phyloP scores from a whole-genome alignment of 2,329 filamentous ascomycete genomes.

The Venturia aucupariae region DNA sequence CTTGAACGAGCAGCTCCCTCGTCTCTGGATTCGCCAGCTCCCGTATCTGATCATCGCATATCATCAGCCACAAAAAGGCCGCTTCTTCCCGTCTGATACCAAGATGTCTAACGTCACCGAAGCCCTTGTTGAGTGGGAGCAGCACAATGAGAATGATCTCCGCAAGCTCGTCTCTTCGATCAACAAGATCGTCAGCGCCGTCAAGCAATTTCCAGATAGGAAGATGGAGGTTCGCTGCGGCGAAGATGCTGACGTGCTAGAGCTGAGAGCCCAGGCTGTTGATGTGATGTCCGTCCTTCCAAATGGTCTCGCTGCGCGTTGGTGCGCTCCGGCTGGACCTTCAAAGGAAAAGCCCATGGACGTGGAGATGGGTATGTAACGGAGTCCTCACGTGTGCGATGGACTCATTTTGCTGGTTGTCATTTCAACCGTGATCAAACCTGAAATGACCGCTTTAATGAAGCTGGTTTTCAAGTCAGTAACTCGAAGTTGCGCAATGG shows the following conservation, averaged over 20 bases:
- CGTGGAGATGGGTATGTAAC: neutral
- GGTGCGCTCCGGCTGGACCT: neutral
- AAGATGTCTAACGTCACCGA: conserved; percentile 28
- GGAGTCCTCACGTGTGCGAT: too few relatives aligned
- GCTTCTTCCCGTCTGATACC: conserved; percentile 37
- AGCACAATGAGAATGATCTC: conserved; percentile 26
- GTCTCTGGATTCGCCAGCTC: conserved; percentile 43
- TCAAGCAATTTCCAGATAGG: conserved; percentile 17
- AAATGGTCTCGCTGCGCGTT: conserved; percentile 20
- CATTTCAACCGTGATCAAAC: too few relatives aligned
- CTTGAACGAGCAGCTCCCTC: conserved; percentile 34
- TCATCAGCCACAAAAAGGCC: conserved; percentile 30
- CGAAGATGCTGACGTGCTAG: conserved; percentile 23
- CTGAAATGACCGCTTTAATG: too few relatives aligned
- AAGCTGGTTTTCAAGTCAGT: too few relatives aligned
- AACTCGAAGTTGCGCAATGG: too few relatives aligned
- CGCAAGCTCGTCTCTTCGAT: conserved; percentile 24
- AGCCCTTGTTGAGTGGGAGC: conserved; percentile 35
- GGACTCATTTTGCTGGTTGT: too few relatives aligned
- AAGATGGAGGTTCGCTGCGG: conserved; percentile 29
- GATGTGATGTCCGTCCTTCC: conserved; percentile 16
- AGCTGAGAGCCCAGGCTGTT: conserved; percentile 26
- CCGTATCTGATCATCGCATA: conserved; percentile 44
- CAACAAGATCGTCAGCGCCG: conserved; percentile 23
- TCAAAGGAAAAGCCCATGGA: neutral